Evolutionary conservation across 768 basidiomycete species (phyloP).

Genomic region (Antrodiella citrinella): DNA sequence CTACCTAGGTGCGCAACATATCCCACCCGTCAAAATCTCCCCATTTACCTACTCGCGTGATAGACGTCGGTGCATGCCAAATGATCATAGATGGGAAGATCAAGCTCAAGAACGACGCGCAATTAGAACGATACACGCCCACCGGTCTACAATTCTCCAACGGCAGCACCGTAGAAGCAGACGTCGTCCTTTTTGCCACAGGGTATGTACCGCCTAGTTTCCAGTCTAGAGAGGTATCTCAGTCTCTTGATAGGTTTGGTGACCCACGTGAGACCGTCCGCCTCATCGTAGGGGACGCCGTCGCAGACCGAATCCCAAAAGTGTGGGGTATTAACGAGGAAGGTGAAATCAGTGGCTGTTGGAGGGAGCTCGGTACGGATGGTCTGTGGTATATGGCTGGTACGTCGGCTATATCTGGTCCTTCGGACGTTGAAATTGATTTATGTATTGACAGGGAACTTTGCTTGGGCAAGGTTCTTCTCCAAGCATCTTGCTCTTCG

Average conservation of each 20-base stretch:
- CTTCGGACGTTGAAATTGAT: background rate
- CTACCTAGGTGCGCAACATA: constrained; percentile 28
- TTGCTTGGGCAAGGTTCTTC: constrained; percentile 56
- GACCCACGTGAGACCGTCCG: constrained; percentile 9
- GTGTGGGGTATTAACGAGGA: constrained; percentile 62
- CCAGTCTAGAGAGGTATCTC: background rate
- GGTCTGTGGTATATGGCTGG: constrained; percentile 57
- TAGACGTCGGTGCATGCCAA: constrained; percentile 30
- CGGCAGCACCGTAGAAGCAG: constrained; percentile 17
- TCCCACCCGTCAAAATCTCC: too few relatives aligned
- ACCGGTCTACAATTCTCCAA: constrained; percentile 16
- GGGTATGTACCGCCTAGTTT: constrained; percentile 8
- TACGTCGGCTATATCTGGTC: constrained; percentile 18
- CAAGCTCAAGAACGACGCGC: constrained; percentile 35
- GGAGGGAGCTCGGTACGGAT: constrained; percentile 41
- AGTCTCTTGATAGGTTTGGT: constrained; percentile 4
- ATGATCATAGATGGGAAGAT: constrained; percentile 42
- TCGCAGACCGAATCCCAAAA: constrained; percentile 37
- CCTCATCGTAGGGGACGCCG: constrained; percentile 38
- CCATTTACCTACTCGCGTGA: background rate
- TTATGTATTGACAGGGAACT: constrained; percentile 29
- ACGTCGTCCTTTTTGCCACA: constrained; percentile 22
- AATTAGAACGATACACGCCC: constrained; percentile 19
- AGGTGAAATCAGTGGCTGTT: constrained; percentile 48
- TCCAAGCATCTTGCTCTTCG: constrained; percentile 61